phyloP scores from a whole-genome alignment of 495 filamentous ascomycete species.

The Penicillium angulare region DNA sequence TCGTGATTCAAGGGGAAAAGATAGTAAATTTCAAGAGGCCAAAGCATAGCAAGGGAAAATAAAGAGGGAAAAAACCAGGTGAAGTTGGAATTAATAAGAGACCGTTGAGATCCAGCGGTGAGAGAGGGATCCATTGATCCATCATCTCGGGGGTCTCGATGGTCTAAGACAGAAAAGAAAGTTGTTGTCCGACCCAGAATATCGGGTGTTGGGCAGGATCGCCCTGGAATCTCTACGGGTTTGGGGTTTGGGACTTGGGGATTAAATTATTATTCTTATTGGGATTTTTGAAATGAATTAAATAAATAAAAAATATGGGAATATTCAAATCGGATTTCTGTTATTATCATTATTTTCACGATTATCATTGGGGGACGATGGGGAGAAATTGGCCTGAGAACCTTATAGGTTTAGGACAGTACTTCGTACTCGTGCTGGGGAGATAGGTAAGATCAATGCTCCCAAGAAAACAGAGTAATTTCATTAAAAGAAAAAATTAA shows the following conservation, averaged over 20 bases:
- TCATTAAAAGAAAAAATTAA: too few species aligned
- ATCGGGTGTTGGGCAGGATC: constrained; percentile 30
- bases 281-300: not conserved
- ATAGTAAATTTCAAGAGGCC: not conserved
- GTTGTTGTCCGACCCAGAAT: constrained; percentile 27
- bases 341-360: too few species aligned
- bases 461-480: too few species aligned
- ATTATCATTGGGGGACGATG: too few species aligned
- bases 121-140: constrained; percentile 20
- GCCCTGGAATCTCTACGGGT: not conserved
- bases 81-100: constrained; percentile 5
- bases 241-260: too few species aligned
- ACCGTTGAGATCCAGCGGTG: constrained; percentile 31
- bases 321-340: too few species aligned
- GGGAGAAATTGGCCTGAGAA: too few species aligned
- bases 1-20: not conserved
- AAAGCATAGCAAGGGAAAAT: not conserved
- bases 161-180: constrained; percentile 14
- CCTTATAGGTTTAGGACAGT: too few species aligned
- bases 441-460: too few species aligned
- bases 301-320: too few species aligned
- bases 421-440: too few species aligned
- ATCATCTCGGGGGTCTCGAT: constrained; percentile 15
- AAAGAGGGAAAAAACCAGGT: not conserved
- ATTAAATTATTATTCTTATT: not conserved